Evolutionary conservation across 2,329 filamentous ascomycete genomes (phyloP), one percentile per base, ranked within the genome.

Genomic region (Fusarium buharicum): DNA sequence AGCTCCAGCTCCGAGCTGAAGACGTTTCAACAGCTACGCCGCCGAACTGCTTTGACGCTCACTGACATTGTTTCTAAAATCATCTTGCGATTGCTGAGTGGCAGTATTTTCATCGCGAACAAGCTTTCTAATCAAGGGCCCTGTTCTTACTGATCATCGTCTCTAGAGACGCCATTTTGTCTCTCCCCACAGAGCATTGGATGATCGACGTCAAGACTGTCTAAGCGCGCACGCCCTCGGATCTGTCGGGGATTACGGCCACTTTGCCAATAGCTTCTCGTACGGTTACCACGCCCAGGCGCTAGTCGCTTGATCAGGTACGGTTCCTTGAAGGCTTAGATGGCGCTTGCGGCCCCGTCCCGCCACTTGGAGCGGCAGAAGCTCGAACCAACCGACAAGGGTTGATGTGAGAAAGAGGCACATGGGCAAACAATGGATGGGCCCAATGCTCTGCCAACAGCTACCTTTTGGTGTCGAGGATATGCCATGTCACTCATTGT

Each of bases 291-390:
- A 57, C 43, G 56, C 59, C 50, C 47, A 55, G 55, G 50, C 64
- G 67, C 67, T 67, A 54, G 52, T 52, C 43, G 48, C 60, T 57
- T 40, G 64, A 67, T 66, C 52, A 66, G 56, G 63, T 68, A 67
- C 66, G 67, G 61, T 65, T 67, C 62, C 60, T 67, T 55, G 43
- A 64, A 66, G 66, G 67, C 67, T 67, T 69, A 64, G 67, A 67
- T 67, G 67, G 65, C 67, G 62, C 62, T 66, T 69, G 67, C 55
- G 67, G 67, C 67, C 55, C 62, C 62, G 67, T 69, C 67, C 67
- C 67, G 67, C 64, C 66, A 68, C 66, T 69, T 67, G 64, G 59
- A 59, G 57, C 55, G 54, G 66, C 66, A 67, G 58, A 51, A 55
- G 58, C 53, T 44, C 37, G 36, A 55, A 67, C 48, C 62, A 56